Conservation (phyloP, 2,329 filamentous ascomycete species). For the Metarhizium brunneum region DNA sequence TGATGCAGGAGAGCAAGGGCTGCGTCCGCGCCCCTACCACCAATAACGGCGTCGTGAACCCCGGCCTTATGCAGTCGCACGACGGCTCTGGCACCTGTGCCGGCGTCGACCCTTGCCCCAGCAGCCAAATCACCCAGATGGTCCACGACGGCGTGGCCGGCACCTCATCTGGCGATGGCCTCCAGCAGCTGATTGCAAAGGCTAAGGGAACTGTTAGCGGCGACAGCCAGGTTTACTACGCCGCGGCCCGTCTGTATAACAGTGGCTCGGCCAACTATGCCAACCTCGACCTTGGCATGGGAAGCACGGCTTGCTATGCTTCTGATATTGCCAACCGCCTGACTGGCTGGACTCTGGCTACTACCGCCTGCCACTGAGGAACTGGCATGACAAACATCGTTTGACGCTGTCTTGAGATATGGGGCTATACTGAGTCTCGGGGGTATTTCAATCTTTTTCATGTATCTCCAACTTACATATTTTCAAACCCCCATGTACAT, state of each 20-base stretch:
- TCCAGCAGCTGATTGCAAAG: constrained; percentile 27
- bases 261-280: constrained; percentile 27
- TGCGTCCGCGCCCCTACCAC: constrained; percentile 32
- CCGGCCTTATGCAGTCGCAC: constrained; percentile 31
- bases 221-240: constrained; percentile 26
- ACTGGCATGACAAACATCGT: not conserved
- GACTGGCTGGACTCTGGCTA: not conserved
- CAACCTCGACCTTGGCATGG: constrained; percentile 27
- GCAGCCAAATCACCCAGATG: constrained; percentile 17
- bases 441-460: too few species aligned
- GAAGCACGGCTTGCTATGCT: constrained; percentile 39
- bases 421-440: too few species aligned
- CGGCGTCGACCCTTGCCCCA: constrained; percentile 19
- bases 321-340: constrained; percentile 32
- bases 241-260: constrained; percentile 38
- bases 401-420: not conserved
- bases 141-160: constrained; percentile 31
- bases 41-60: constrained; percentile 30
- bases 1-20: constrained; percentile 35
- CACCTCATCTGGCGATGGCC: constrained; percentile 30
- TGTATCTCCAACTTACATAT: too few species aligned
- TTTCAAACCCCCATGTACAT: too few species aligned
- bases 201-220: constrained; percentile 4
- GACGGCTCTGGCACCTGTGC: constrained; percentile 27
- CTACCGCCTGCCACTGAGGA: not conserved